These are phyloP conservation scores for Pisolithus tinctorius DNA, from an alignment of 768 basidiomycete genomes.

Conservation along the genomic window DNA sequence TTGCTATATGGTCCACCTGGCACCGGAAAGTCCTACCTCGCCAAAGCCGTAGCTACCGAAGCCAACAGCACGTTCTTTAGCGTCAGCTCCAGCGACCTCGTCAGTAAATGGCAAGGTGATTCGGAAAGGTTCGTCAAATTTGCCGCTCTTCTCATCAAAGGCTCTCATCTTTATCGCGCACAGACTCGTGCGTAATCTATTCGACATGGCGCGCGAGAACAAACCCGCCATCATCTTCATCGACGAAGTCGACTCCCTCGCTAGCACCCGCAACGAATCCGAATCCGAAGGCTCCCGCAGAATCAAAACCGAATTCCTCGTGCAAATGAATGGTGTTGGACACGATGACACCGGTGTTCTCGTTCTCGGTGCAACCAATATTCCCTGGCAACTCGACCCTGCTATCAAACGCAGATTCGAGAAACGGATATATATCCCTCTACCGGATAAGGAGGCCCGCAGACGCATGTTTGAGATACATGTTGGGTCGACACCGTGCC, in stretches of 20 bases:
- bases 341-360: conserved; percentile 96
- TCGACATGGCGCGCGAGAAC: conserved; percentile 90
- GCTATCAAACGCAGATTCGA: conserved; percentile 99
- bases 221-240: conserved; percentile 99
- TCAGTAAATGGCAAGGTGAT: conserved; percentile 99
- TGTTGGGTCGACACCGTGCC: conserved; percentile 86
- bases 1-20: conserved; percentile 96
- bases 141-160: background rate
- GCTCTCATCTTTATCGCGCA: background rate
- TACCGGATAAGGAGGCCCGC: conserved; percentile 89
- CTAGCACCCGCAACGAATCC: conserved; percentile 91
- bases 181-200: conserved; percentile 88
- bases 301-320: conserved; percentile 95
- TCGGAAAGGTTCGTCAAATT: conserved; percentile 70
- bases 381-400: conserved; percentile 96
- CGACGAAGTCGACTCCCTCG: conserved; percentile 96
- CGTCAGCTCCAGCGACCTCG: conserved; percentile 90
- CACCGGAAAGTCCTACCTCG: conserved; percentile 94
- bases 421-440: conserved; percentile 96
- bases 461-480: conserved; percentile 96
- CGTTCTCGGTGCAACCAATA: conserved; percentile 95
- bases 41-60: conserved; percentile 98
- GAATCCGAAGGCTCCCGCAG: conserved; percentile 95
- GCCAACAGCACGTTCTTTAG: conserved; percentile 99
- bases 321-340: conserved; percentile 99